These are phyloP conservation scores for Aspergillus sp. DNA, from an alignment of 2,329 filamentous ascomycete species.

Conservation along the genomic window DNA sequence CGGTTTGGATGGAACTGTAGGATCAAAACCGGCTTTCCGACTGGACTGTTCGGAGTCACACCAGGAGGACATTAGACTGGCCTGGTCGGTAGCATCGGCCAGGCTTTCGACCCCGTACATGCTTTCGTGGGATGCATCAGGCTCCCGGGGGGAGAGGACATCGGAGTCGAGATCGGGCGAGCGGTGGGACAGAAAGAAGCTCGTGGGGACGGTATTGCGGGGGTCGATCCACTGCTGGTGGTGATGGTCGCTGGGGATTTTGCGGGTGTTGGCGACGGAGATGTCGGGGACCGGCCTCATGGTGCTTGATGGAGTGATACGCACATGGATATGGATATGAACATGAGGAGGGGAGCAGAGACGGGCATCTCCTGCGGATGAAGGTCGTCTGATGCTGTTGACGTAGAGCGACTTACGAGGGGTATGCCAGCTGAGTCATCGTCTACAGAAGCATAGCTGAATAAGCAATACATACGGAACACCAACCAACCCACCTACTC, in stretches of 20 bases:
- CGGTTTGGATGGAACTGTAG: neutral
- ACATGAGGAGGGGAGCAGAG: too few species aligned
- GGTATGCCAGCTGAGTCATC: too few species aligned
- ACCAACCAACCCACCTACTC: too few species aligned
- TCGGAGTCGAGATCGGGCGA: conserved; percentile 40
- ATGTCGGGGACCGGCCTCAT: conserved; percentile 41
- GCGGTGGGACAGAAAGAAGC: conserved; percentile 60
- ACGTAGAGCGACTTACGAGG: too few species aligned
- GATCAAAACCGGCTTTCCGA: neutral
- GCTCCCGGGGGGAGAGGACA: conserved; percentile 23
- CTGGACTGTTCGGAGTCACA: conserved; percentile 7
- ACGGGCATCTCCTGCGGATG: too few species aligned
- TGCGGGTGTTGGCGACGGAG: conserved; percentile 31
- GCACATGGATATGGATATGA: neutral
- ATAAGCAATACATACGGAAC: too few species aligned
- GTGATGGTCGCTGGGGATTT: conserved; percentile 28
- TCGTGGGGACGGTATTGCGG: conserved; percentile 47
- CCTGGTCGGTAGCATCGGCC: conserved; percentile 49
- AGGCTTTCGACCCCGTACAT: conserved; percentile 59
- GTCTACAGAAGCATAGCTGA: too few species aligned
- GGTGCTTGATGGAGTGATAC: conserved; percentile 9
- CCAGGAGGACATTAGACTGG: conserved; percentile 16
- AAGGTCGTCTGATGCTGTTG: too few species aligned
- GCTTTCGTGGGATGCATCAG: conserved; percentile 38
- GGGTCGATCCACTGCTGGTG: conserved; percentile 34